Base-by-base conservation (phyloP, 352 stramenopile species). In the Thalassiosira oceanica region DNA sequence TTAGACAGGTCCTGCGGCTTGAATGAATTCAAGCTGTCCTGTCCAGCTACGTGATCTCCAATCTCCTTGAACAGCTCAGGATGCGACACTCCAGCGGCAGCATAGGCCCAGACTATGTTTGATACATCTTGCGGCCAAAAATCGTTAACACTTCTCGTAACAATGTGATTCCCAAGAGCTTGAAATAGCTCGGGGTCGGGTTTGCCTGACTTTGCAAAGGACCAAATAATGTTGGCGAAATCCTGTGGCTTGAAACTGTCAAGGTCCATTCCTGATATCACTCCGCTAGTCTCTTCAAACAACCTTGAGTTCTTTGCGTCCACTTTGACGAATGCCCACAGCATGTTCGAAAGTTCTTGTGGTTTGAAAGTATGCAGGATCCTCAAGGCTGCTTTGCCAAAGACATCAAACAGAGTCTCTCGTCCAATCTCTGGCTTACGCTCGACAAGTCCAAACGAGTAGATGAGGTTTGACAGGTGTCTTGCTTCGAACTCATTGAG, bases 101-200 rank as follows among this genome's bases (percentile, higher is more conserved):
- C 50, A 60, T 60, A 60, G 16, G 50, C 50, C 29, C 20, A 60
- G 16, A 46, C n/a, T 11, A 60, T 16, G n/a, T 60, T 60, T 8
- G 50, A 60, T 21, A 60, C 18, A 29, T 24, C 36, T 16, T 51
- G 50, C n/a, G 29, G 4, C 13, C 48, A 18, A 33, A 52, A 52
- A 35, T 10, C 18, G 10, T 52, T 16, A 18, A 52, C 10, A 33
- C 6, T 7, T 5, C 20, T 18, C 20, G 15, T 28, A 6, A 15
- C 21, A 18, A 18, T 33, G 20, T 35, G 4, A 35, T n/a, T n/a
- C n/a, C n/a, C n/a, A n/a, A n/a, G n/a, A n/a, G n/a, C n/a, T n/a
- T n/a, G n/a, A n/a, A n/a, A n/a, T n/a, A n/a, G n/a, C n/a, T n/a
- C n/a, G n/a, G n/a, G n/a, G n/a, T n/a, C n/a, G n/a, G n/a, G n/a